Evolutionary conservation across 1,284 basidiomycete species (phyloP).

Genomic region (Tilletia walkeri): DNA sequence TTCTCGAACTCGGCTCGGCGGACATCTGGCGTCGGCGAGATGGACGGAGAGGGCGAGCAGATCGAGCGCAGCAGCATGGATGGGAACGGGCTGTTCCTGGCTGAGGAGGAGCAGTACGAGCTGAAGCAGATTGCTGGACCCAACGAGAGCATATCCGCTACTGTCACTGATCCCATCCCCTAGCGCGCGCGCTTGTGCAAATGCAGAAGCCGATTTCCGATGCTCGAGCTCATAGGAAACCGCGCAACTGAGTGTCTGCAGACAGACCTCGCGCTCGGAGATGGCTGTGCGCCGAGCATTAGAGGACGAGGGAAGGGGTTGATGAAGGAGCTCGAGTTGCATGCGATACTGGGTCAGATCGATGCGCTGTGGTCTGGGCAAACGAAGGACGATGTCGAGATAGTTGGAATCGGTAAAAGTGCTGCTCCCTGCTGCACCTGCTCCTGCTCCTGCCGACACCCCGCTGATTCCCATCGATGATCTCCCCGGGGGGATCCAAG

Average conservation of each 20-base stretch:
- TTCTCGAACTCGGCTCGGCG: background rate
- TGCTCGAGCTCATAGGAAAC: background rate
- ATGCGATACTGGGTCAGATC: slow-evolving; percentile 2
- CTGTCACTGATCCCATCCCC: background rate
- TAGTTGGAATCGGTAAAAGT: slow-evolving; percentile 1
- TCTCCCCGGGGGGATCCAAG: background rate
- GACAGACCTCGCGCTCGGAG: slow-evolving; percentile 8
- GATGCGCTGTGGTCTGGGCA: background rate
- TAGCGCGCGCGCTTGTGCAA: background rate
- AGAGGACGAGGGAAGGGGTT: slow-evolving; percentile 11
- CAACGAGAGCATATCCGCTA: background rate
- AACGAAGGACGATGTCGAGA: slow-evolving; percentile 2
- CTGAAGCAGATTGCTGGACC: slow-evolving; percentile 13
- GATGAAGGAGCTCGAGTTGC: slow-evolving; percentile 11
- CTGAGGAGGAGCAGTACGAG: slow-evolving; percentile 22
- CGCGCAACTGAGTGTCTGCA: slow-evolving; percentile 6
- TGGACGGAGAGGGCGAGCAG: slow-evolving; percentile 13
- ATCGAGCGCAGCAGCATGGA: slow-evolving; percentile 14
- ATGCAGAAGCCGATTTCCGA: background rate
- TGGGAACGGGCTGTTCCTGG: slow-evolving; percentile 11
- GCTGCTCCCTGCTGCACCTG: no score
- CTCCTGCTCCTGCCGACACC: no score
- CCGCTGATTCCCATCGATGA: background rate
- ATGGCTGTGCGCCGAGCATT: slow-evolving; percentile 1
- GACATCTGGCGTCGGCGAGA: slow-evolving; percentile 14